Conservation (phyloP, 306 rosid genomes). For the Gillenia trifoliata region DNA sequence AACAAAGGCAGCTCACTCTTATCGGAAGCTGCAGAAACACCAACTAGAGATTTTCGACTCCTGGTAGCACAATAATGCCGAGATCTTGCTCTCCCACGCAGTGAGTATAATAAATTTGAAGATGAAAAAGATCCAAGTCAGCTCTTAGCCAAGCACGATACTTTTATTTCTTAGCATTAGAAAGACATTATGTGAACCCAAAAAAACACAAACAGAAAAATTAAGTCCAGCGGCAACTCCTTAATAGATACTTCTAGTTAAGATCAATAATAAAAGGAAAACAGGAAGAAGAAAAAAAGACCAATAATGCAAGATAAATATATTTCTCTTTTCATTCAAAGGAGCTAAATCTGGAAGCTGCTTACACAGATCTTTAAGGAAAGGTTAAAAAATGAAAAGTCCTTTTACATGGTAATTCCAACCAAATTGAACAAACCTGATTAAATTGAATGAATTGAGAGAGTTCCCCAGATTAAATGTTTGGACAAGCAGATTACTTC, state of each 20-base stretch:
- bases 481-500: slow-evolving; percentile 10
- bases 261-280: background rate
- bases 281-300: background rate
- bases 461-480: background rate
- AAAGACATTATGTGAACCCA: background rate
- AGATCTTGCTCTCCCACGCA: slow-evolving; percentile 95
- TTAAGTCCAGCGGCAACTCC: background rate
- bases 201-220: background rate
- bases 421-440: background rate
- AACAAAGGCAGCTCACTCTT: slow-evolving; percentile 90
- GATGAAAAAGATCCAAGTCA: slow-evolving; percentile 10
- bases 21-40: slow-evolving; percentile 95
- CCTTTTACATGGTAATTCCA: background rate
- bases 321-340: background rate
- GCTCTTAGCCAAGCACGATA: background rate
- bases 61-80: slow-evolving; percentile 94
- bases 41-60: slow-evolving; percentile 96
- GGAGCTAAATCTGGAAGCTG: background rate
- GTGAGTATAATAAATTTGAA: slow-evolving; percentile 3
- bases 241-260: background rate
- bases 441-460: background rate
- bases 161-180: background rate
- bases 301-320: background rate
- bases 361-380: background rate
- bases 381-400: background rate